phyloP scores from a whole-genome alignment of 2,329 filamentous ascomycete species.

The Fusarium dimerum region DNA sequence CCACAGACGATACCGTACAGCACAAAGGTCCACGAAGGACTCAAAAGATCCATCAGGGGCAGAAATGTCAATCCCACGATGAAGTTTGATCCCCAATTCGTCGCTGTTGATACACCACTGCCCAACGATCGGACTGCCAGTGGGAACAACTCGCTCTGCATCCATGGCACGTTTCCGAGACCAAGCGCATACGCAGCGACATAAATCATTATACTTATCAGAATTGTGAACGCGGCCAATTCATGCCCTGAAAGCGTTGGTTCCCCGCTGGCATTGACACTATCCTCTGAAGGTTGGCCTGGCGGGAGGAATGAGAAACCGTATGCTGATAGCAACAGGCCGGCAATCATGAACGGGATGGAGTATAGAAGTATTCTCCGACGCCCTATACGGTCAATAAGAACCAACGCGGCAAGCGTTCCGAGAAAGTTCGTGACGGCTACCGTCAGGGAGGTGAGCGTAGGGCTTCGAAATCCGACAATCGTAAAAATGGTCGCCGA shows the following conservation, averaged over 20 bases:
- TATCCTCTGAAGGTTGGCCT: constrained; percentile 23
- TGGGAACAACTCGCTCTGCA: constrained; percentile 91
- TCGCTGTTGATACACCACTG: constrained; percentile 73
- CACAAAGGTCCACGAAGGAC: constrained; percentile 75
- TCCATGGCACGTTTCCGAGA: constrained; percentile 92
- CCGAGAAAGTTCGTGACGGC: constrained; percentile 83
- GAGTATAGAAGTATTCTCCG: constrained; percentile 79
- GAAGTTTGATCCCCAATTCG: constrained; percentile 87
- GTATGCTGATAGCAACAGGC: constrained; percentile 69
- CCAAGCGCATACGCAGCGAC: constrained; percentile 85
- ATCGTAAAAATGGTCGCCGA: constrained; percentile 79
- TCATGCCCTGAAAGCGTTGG: constrained; percentile 19
- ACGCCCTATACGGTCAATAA: constrained; percentile 79
- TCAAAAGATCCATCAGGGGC: constrained; percentile 78
- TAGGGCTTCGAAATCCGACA: constrained; percentile 76
- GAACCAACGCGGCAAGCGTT: constrained; percentile 70
- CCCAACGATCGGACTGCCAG: constrained; percentile 72
- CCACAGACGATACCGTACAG: constrained; percentile 75
- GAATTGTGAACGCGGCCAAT: constrained; percentile 58
- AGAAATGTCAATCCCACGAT: constrained; percentile 84
- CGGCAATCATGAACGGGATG: constrained; percentile 79
- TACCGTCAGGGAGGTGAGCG: constrained; percentile 76
- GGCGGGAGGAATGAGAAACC: constrained; percentile 69
- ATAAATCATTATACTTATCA: constrained; percentile 77
- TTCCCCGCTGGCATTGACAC: constrained; percentile 19